Base-by-base conservation (phyloP, 75 land plant species). In the Gnetum montanum region DNA sequence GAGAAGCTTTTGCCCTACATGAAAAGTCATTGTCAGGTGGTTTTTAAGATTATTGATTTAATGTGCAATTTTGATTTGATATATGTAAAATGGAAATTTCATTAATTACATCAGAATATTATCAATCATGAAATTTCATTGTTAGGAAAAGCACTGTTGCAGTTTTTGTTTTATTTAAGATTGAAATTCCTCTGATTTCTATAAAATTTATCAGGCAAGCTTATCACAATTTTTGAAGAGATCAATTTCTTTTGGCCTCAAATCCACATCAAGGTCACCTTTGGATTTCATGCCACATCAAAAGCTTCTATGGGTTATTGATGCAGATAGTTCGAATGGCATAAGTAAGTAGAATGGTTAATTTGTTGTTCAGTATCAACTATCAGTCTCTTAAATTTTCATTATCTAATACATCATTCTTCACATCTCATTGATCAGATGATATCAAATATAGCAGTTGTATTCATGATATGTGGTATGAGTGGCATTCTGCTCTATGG, bases 401-500 rank as follows among this genome's bases (percentile, higher is more conserved):
- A n/a, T n/a, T n/a, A n/a, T n/a, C n/a, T n/a, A n/a, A n/a, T n/a
- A n/a, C n/a, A n/a, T n/a, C n/a, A n/a, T n/a, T 11, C 5, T 26
- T 6, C 19, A 30, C 31, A 4, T 6, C 27, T 18, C 2, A 34
- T 7, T 51, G 54, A 8, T 4, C 60, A 75, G 78, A 46, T 6
- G 27, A 11, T 57, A 58, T 25, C 49, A 67, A 59, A 48, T 7
- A 80, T 35, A 44, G 80, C 8, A 60, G 74, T 67, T 67, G 37
- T 28, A 49, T 66, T 49, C 76, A 72, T 66, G 85, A 93, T 55
- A 69, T 88, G 73, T 73, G 77, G 78, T 79, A 73, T 37, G 60
- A 61, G 8, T 93, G 87, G 95, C 98, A 93, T 71, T 54, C 64
- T 4, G 68, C 72, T 18, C 49, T 82, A 66, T 93, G 98, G 98